phyloP scores from a whole-genome alignment of 495 filamentous ascomycete species.

The Pyrenula aspistea region DNA sequence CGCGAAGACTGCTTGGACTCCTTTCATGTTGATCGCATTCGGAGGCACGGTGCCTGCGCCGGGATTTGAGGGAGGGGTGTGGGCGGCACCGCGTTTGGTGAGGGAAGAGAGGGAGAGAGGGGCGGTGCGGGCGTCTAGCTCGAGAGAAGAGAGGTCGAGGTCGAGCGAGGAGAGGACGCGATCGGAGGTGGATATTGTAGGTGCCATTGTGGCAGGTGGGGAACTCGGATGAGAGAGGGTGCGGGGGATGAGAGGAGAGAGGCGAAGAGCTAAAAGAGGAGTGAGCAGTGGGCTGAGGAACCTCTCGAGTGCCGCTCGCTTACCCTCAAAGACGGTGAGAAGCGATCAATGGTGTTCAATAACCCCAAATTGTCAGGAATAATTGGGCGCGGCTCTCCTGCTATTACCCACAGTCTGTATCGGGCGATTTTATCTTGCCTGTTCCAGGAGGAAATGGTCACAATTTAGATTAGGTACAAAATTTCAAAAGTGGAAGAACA shows the following conservation, averaged over 20 bases:
- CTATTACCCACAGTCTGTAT: too few relatives aligned
- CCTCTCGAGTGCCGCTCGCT: too few relatives aligned
- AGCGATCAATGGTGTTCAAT: too few relatives aligned
- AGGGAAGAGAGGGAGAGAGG: not conserved
- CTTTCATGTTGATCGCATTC: constrained; percentile 68
- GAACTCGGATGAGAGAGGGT: too few relatives aligned
- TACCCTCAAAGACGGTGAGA: too few relatives aligned
- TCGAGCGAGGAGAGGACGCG: not conserved
- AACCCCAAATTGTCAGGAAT: too few relatives aligned
- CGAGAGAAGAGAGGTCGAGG: constrained; percentile 1
- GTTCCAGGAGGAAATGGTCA: not conserved
- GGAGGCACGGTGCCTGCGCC: constrained; percentile 46
- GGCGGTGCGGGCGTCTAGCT: not conserved
- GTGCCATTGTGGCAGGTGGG: not conserved
- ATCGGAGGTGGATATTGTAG: not conserved
- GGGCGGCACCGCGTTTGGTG: not conserved
- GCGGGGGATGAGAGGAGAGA: not conserved
- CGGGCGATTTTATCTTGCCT: too few relatives aligned
- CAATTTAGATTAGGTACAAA: too few relatives aligned
- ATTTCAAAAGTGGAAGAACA: too few relatives aligned
- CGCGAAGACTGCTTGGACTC: constrained; percentile 74
- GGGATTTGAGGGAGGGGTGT: constrained; percentile 1
- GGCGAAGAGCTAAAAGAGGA: not conserved
- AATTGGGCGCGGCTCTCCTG: too few relatives aligned
- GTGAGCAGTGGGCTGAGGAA: too few relatives aligned